A percentile compares a stretch with the other conserved stretches of the same genome.
These are phyloP conservation scores for Syzygium grande DNA, from an alignment of 345 rosid genomes.

Conservation along the genomic window DNA sequence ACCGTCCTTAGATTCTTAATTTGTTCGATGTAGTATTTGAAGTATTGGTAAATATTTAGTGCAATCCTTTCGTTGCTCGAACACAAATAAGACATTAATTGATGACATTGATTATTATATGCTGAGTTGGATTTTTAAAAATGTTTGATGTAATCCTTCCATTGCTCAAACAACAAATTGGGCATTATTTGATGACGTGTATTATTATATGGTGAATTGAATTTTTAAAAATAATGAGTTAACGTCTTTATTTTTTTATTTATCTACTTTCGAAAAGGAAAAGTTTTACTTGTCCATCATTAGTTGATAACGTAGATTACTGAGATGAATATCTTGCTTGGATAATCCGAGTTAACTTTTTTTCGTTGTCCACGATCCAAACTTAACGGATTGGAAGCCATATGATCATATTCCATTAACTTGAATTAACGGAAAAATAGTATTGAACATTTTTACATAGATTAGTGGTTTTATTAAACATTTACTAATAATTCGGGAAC, in stretches of 20 bases:
- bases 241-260: neutral
- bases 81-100: neutral
- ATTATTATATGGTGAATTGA: neutral
- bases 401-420: neutral
- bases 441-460: neutral
- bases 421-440: neutral
- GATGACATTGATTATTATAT: neutral
- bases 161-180: neutral
- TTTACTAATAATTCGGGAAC: neutral
- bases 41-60: neutral
- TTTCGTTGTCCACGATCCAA: neutral
- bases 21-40: accelerated
- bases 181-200: neutral
- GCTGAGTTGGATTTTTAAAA: neutral
- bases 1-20: neutral
- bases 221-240: neutral
- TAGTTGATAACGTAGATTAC: neutral
- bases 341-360: neutral
- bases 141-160: too few species aligned
- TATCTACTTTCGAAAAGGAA: neutral
- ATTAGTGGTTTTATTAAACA: neutral
- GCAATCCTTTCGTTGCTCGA: neutral
- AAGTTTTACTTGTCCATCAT: neutral
- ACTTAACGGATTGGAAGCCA: neutral
- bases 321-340: neutral